Base-by-base conservation (phyloP, 2,329 filamentous ascomycete genomes). In the Dendrostoma leiphaemia region DNA sequence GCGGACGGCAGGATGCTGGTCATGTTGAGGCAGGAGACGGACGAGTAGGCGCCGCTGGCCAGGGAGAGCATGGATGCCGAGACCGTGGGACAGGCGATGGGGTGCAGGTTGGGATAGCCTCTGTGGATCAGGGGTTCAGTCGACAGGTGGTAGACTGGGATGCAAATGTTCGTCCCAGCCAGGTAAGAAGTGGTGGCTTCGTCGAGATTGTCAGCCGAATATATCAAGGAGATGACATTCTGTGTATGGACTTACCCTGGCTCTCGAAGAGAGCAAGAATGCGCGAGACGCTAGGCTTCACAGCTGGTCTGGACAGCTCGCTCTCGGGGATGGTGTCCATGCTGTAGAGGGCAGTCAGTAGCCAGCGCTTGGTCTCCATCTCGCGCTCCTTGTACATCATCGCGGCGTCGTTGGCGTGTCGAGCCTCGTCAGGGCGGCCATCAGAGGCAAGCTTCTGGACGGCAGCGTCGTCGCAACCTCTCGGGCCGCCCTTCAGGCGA, bases 1-100 rank as follows among this genome's bases (percentile, higher is more conserved):
- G 78, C 70, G 0, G 80, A 80, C 1, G 82, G 71, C 29, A 86
- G 76, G 2, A 83, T 63, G 0, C 81, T 77, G 1, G 84, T 80
- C 24, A 89, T 74, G 0, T 74, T 74, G 19, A 85, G 71, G 0
- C 79, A 78, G 38, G 80, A 77, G 3, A 81, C 78, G 0, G 72
- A 67, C 0, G 76, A 72, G 61, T 82, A 84, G 1, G 73, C 62
- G 9, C 71, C 63, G 8, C 73, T 66, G 12, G 73, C 65, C 24
- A 78, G 60, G 4, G 74, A 71, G 13, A 71, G 67, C 2, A 63
- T 63, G 34, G 66, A 65, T 48, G 67, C 60, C 26, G 69, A 70
- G 1, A 73, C 62, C 3, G 71, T 69, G 0, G 76, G 69, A 6
- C 73, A 72, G 5, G 68, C 59, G 2, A 75, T 61, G 0, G 76